Evolutionary conservation across 164 flowering plant species (phyloP), one percentile per base, ranked within the genome.

Genomic region (Magnolia changhungtana): DNA sequence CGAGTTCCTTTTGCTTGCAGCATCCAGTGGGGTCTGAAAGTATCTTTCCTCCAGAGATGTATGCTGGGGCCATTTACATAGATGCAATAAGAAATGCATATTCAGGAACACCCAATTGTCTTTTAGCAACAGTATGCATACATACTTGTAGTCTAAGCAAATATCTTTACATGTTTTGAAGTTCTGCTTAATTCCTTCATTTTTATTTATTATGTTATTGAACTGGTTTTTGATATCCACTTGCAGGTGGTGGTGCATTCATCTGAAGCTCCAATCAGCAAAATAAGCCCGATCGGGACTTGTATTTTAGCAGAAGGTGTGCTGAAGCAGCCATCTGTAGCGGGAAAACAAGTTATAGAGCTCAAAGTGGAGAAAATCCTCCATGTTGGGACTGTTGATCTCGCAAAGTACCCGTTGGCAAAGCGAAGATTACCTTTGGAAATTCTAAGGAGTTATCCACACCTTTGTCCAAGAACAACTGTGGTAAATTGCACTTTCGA

Each of bases 381-480:
- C 71, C 97, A 96, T 74, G 74, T 91, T 8, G 99, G 98, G 31
- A 81, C 77, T 1, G 97, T 91, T 10, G 93, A 92, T 77, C 81
- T 72, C 0, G 84, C 78, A 1, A 86, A 79, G 37, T 96, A 93
- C 79, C 94, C 93, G 7, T 80, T 96, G 63, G 81, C 97, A 29
- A 92, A 84, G 86, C 89, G 85, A 76, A 80, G 87, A 49, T 51
- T 93, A 68, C 92, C 93, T 20, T 72, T 93, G 75, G 89, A 87
- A 67, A 50, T 45, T 31, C 78, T 92, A 16, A 85, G 93, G 77
- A 88, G 83, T 61, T 86, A 69, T 69, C 71, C 92, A 7, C 97
- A 96, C 69, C 83, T 93, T 70, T 88, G 96, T 27, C 91, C 97
- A 50, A 87, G 96, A 18, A 96, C 95, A 78, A 93, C 90, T 23